Evolutionary conservation across 768 basidiomycete genomes (phyloP).

Genomic region (Phlebiopsis gigantea): DNA sequence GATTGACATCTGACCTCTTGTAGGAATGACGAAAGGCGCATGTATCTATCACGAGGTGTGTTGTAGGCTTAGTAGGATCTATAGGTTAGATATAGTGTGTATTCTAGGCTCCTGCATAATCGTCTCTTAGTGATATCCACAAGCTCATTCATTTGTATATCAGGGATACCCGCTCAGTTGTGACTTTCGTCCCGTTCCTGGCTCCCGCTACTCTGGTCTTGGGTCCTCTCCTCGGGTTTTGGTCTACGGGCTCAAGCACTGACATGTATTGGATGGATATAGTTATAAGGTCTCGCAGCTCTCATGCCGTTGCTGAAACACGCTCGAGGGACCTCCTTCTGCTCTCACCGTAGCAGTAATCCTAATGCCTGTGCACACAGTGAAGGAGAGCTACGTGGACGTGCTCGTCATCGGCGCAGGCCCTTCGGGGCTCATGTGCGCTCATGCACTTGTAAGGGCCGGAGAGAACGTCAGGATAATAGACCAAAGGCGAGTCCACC

Average conservation of each 20-base stretch:
- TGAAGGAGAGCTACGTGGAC: conserved; percentile 27
- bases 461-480: conserved; percentile 35
- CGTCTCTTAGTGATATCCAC: background rate
- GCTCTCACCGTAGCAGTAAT: background rate
- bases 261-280: too few relatives aligned
- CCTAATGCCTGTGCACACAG: conserved; percentile 4
- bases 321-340: too few relatives aligned
- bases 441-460: conserved; percentile 32
- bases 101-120: background rate
- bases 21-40: too few relatives aligned
- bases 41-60: too few relatives aligned
- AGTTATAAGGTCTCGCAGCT: background rate
- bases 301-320: too few relatives aligned
- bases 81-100: background rate
- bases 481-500: conserved; percentile 31
- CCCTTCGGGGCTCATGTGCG: conserved; percentile 40
- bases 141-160: background rate
- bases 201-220: background rate
- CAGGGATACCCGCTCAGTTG: background rate
- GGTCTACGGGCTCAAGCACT: too few relatives aligned
- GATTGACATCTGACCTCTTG: background rate
- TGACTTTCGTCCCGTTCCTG: background rate
- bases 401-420: conserved; percentile 40
- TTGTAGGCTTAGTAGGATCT: too few relatives aligned
- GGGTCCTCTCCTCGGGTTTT: too few relatives aligned